Evolutionary conservation across 2,329 filamentous ascomycete species (phyloP).

Genomic region (Harringtonia lauricola): DNA sequence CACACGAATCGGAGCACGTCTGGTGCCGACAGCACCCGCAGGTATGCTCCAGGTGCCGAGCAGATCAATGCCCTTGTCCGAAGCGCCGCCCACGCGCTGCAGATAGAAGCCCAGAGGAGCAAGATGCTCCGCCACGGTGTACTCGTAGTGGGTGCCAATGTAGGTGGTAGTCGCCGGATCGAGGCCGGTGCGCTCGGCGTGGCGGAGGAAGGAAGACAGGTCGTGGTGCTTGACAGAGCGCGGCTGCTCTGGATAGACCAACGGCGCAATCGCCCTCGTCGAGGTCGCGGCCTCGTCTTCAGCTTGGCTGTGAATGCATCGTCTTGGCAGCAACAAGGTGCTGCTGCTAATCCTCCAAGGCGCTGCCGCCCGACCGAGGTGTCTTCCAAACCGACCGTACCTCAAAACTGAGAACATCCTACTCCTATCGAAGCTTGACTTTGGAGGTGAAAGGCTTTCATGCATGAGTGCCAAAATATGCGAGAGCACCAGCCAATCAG

Average conservation of each 20-base stretch:
- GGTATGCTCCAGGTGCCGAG: constrained; percentile 52
- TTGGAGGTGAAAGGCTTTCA: no score
- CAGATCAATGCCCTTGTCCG: constrained; percentile 65
- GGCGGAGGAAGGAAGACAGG: constrained; percentile 51
- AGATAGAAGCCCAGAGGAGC: constrained; percentile 52
- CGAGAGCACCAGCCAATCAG: no score
- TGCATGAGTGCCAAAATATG: no score
- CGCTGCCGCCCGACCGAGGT: no score
- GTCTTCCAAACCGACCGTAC: no score
- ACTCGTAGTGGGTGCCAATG: constrained; percentile 69
- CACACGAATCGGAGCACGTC: constrained; percentile 29
- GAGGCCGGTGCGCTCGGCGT: constrained; percentile 47
- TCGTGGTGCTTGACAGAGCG: constrained; percentile 44
- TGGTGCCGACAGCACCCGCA: constrained; percentile 5
- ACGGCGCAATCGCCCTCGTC: neutral
- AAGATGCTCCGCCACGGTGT: constrained; percentile 48
- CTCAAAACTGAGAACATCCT: no score
- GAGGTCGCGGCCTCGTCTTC: neutral
- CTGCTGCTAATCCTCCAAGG: no score
- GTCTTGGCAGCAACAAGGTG: no score
- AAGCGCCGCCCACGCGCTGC: constrained; percentile 51
- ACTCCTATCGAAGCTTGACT: no score
- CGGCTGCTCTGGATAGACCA: constrained; percentile 34
- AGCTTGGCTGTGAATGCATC: no score
- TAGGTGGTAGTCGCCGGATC: constrained; percentile 48